Evolutionary conservation across 352 stramenopile genomes (phyloP), one percentile per base, ranked within the genome.

Genomic region (Phytophthora ohioensis): DNA sequence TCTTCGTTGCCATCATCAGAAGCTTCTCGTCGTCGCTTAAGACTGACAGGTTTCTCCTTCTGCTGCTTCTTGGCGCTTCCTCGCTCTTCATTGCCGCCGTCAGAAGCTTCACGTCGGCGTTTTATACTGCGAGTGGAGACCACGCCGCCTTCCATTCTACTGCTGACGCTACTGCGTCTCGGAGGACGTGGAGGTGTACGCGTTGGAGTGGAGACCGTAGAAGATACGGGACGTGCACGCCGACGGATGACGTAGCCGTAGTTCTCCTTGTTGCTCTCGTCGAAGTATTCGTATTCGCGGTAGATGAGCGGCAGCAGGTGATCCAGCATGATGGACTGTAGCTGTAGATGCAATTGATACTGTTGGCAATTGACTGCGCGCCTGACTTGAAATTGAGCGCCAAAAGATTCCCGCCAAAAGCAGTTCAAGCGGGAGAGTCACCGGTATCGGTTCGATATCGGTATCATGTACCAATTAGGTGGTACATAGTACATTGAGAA

Each of bases 251-350:
- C 69, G 57, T 87, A 85, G 38, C 81, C 84, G n/a, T 84, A 60
- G 71, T 92, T 92, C 66, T 92, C 84, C 75, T 92, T 92, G 71
- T 92, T 80, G 59, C 54, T 62, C 48, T 91, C 77, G 55, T 87
- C 74, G 36, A 76, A 68, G 51, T 71, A 64, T 31, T 84, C 75
- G 36, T 69, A 77, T 11, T 88, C 75, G 62, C 71, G 64, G 57
- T 76, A 84, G 31, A 84, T 64, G 38, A 78, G 76, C 30, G 78
- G 75, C 67, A 82, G 39, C 49, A 84, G 45, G 59, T 80, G 73
- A 54, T 83, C 73, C n/a, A 84, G 42, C 80, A 85, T 85, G 12
- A 55, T 41, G 49, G 27, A 38, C 21, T 21, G 21, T 27, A 27
- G 21, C 11, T 34, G 27, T 6, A 12, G 34, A 10, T 56, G 36